Conservation (phyloP, 805 yeast genomes). For the Metschnikowia dekortorum region DNA sequence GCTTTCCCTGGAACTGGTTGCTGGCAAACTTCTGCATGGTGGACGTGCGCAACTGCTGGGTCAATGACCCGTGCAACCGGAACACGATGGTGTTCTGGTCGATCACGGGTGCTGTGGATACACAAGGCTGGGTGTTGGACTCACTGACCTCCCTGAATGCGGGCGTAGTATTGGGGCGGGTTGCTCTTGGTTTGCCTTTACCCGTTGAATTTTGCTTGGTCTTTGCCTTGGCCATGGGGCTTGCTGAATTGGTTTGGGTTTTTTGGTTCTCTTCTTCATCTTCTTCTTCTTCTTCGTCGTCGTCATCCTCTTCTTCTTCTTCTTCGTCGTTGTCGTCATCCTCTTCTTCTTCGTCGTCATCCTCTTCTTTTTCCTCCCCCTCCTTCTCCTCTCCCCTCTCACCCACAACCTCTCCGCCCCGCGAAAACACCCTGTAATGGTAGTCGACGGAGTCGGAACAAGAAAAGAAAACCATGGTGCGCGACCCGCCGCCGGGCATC, state of each 20-base stretch:
- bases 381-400: constrained; percentile 17
- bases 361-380: not conserved
- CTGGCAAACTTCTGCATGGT: constrained; percentile 64
- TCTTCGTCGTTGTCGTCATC: not conserved
- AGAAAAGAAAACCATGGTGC: constrained; percentile 82
- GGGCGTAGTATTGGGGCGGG: not conserved
- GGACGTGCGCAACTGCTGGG: constrained; percentile 77
- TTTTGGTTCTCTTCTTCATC: not conserved
- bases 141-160: constrained; percentile 7
- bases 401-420: constrained; percentile 45
- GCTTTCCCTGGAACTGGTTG: constrained; percentile 30
- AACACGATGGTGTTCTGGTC: constrained; percentile 43
- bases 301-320: not conserved
- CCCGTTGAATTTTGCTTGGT: too few relatives aligned
- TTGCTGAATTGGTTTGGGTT: not conserved
- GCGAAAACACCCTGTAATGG: constrained; percentile 72
- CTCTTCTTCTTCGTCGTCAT: not conserved
- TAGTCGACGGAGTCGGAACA: constrained; percentile 97
- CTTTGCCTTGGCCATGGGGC: too few relatives aligned
- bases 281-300: not conserved
- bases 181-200: not conserved
- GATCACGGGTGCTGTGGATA: constrained; percentile 51
- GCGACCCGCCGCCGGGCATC: constrained; percentile 29
- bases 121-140: constrained; percentile 27
- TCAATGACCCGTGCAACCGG: constrained; percentile 85